These are phyloP conservation scores for Ustilago loliicola DNA, from an alignment of 1,284 basidiomycete genomes.

Conservation along the genomic window DNA sequence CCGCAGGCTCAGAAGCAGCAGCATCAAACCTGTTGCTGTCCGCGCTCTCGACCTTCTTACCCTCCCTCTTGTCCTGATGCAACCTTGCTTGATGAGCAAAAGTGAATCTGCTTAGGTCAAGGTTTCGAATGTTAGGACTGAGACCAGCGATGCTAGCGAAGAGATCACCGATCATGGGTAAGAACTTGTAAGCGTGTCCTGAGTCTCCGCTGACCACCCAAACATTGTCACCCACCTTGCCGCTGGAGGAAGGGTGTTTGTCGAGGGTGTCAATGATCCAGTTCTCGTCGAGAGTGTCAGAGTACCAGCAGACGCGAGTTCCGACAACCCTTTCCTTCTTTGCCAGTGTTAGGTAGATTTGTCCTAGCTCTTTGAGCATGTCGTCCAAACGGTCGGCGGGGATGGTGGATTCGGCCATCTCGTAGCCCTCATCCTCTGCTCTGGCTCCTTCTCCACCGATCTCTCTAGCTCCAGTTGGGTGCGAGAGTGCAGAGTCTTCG, in stretches of 20 bases:
- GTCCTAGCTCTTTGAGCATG: conserved; percentile 75
- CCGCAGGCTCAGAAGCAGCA: not conserved
- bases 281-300: conserved; percentile 72
- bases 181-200: conserved; percentile 76
- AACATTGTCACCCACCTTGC: conserved; percentile 59
- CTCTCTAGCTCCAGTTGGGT: not conserved
- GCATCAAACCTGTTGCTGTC: conserved; percentile 38
- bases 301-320: conserved; percentile 86
- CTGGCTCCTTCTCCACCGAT: conserved; percentile 23
- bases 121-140: conserved; percentile 13
- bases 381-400: conserved; percentile 75
- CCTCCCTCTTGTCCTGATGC: conserved; percentile 3
- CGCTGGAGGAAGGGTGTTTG: conserved; percentile 48
- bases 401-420: conserved; percentile 71
- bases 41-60: conserved; percentile 14
- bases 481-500: not conserved
- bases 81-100: conserved; percentile 45
- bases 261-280: conserved; percentile 73
- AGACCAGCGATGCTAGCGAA: conserved; percentile 74
- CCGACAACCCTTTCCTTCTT: conserved; percentile 72
- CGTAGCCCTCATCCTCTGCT: conserved; percentile 13
- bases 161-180: conserved; percentile 83
- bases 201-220: conserved; percentile 72
- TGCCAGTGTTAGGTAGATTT: conserved; percentile 79
- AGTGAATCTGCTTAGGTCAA: conserved; percentile 34